These are phyloP conservation scores for Mentha longifolia DNA, from an alignment of 257 asterid genomes.

Conservation along the genomic window DNA sequence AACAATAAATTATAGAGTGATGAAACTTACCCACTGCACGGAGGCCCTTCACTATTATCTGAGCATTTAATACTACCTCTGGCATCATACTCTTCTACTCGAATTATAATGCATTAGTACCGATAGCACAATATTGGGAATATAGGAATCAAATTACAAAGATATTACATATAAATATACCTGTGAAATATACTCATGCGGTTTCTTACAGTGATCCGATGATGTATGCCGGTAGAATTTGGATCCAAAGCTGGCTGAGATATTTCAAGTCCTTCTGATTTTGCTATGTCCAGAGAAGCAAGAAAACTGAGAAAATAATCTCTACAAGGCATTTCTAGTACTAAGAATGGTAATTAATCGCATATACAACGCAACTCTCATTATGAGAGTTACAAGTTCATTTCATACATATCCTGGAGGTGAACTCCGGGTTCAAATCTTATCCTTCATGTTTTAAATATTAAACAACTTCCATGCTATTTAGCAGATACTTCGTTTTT, in stretches of 20 bases:
- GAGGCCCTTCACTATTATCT: constrained; percentile 78
- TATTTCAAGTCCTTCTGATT: constrained; percentile 81
- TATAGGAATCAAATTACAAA: constrained; percentile 30
- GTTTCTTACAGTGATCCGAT: constrained; percentile 76
- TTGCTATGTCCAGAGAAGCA: constrained; percentile 58
- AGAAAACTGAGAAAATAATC: constrained; percentile 11
- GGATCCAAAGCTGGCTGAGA: constrained; percentile 99
- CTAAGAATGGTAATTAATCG: constrained; percentile 2
- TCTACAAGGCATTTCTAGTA: constrained; percentile 17
- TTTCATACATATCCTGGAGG: not conserved
- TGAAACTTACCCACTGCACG: constrained; percentile 92
- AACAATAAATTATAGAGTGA: no score
- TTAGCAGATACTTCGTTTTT: not conserved
- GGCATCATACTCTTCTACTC: constrained; percentile 88
- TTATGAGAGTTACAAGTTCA: not conserved
- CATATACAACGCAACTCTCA: constrained; percentile 1
- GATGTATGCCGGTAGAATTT: constrained; percentile 94
- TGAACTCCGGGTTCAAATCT: not conserved
- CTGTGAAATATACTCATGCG: constrained; percentile 69
- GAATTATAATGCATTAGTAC: constrained; percentile 31
- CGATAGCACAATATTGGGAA: constrained; percentile 27
- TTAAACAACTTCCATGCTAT: not conserved
- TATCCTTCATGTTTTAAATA: not conserved
- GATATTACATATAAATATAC: constrained; percentile 42
- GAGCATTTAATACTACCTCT: constrained; percentile 82